These are phyloP conservation scores for Syzygium jambos DNA, from an alignment of 345 rosid genomes.

Conservation along the genomic window DNA sequence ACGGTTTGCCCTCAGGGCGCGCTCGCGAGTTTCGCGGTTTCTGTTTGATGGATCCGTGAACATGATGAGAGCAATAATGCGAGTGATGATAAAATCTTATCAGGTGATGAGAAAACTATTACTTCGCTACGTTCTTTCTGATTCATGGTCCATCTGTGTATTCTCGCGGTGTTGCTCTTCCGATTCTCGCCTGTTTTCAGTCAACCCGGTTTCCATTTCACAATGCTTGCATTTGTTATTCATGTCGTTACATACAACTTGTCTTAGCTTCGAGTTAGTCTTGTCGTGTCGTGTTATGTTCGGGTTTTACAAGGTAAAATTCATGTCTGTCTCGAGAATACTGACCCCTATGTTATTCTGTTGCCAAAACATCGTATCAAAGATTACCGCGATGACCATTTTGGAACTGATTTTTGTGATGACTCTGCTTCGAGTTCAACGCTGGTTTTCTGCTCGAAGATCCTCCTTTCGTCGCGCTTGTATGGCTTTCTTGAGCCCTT, in stretches of 20 bases:
- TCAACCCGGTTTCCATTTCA: neutral
- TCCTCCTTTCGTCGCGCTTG: neutral
- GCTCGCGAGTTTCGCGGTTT: neutral
- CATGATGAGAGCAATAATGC: neutral
- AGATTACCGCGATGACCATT: no score
- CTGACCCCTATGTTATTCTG: no score
- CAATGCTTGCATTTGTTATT: neutral
- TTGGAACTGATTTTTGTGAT: neutral
- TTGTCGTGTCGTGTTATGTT: neutral
- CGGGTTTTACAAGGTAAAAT: neutral
- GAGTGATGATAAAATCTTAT: neutral
- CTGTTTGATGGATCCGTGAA: neutral
- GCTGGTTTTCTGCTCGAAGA: neutral
- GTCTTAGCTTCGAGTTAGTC: neutral
- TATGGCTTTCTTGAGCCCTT: neutral
- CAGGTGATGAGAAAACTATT: neutral
- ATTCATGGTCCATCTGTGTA: neutral
- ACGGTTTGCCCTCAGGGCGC: neutral
- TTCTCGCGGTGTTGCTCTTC: neutral
- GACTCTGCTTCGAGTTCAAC: neutral
- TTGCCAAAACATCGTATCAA: neutral
- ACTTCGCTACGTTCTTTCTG: neutral
- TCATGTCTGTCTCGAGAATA: neutral
- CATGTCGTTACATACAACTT: neutral
- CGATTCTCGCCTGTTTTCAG: neutral